Percentiles rank a stretch among this genome's conserved stretches.
phyloP scores from a whole-genome alignment of 1,284 basidiomycete genomes.

The Puccinia polysora region DNA sequence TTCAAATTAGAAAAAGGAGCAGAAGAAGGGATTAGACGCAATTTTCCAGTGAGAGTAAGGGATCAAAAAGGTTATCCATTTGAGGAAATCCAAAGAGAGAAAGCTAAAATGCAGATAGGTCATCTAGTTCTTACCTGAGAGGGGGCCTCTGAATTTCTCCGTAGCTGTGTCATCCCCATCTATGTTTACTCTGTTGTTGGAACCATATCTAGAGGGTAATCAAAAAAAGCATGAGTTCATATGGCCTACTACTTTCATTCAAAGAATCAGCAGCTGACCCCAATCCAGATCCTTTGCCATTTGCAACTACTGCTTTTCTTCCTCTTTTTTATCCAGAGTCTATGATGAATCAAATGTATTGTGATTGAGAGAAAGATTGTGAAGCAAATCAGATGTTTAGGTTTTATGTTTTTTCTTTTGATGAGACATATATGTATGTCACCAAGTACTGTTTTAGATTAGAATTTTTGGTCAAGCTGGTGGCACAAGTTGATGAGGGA shows the following conservation, averaged over 20 bases:
- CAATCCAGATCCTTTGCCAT: conserved; percentile 62
- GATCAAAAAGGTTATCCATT: too few relatives aligned
- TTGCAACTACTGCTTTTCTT: conserved; percentile 63
- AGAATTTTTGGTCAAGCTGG: too few relatives aligned
- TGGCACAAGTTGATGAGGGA: too few relatives aligned
- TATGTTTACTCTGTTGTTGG: conserved; percentile 58
- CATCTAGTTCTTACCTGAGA: conserved; percentile 59
- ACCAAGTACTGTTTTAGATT: too few relatives aligned
- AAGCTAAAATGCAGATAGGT: background rate
- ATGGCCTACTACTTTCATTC: background rate
- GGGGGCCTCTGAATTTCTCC: conserved; percentile 85
- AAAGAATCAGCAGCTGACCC: conserved; percentile 51
- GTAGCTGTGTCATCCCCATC: conserved; percentile 82
- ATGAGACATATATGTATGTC: too few relatives aligned
- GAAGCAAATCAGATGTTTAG: background rate
- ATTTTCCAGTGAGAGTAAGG: too few relatives aligned
- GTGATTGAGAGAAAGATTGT: too few relatives aligned
- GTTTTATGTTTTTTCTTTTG: background rate
- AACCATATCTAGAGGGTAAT: too few relatives aligned
- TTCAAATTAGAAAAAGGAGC: too few relatives aligned
- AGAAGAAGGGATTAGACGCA: too few relatives aligned
- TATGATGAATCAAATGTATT: too few relatives aligned
- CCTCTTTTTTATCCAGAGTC: conserved; percentile 66
- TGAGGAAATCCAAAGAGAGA: too few relatives aligned
- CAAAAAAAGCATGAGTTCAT: conserved; percentile 16